Percentiles rank a stretch among this genome's conserved stretches.
These are phyloP conservation scores for Saccharomycopsis sp. DNA, from an alignment of 805 yeast genomes.

Conservation along the genomic window DNA sequence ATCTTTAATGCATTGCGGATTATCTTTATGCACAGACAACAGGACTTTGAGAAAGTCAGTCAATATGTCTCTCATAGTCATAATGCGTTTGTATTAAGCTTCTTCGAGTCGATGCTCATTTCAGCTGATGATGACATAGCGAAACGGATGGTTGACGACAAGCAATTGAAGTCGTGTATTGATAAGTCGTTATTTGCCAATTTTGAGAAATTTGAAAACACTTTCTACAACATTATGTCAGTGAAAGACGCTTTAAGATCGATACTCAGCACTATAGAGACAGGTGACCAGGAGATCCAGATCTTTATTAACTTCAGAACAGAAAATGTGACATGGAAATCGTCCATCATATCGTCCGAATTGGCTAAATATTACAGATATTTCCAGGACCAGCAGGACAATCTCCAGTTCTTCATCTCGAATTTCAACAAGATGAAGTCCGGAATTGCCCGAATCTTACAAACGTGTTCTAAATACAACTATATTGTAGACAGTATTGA, in stretches of 20 bases:
- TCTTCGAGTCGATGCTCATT: constrained; percentile 25
- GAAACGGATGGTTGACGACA: constrained; percentile 18
- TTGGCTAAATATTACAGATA: constrained; percentile 44
- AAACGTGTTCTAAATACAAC: constrained; percentile 21
- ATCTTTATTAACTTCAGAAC: constrained; percentile 25
- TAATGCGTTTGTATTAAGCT: constrained; percentile 22
- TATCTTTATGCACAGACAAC: constrained; percentile 29
- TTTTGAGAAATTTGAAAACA: constrained; percentile 24
- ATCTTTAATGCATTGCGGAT: constrained; percentile 30
- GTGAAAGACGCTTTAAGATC: constrained; percentile 17
- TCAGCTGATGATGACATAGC: constrained; percentile 28
- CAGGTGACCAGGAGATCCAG: constrained; percentile 14
- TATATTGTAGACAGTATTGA: constrained; percentile 65
- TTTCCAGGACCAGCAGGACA: constrained; percentile 62
- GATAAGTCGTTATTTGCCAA: constrained; percentile 24
- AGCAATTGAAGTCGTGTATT: constrained; percentile 21
- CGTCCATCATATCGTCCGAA: constrained; percentile 39
- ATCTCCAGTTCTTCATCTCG: constrained; percentile 40
- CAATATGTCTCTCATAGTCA: constrained; percentile 26
- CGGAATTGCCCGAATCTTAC: constrained; percentile 35
- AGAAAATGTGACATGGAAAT: constrained; percentile 32
- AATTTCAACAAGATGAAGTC: constrained; percentile 42
- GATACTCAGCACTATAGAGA: constrained; percentile 24
- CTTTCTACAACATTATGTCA: constrained; percentile 21
- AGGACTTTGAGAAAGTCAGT: constrained; percentile 26